These are phyloP conservation scores for Escallonia rubra DNA, from an alignment of 129 eudicot species.

Conservation along the genomic window DNA sequence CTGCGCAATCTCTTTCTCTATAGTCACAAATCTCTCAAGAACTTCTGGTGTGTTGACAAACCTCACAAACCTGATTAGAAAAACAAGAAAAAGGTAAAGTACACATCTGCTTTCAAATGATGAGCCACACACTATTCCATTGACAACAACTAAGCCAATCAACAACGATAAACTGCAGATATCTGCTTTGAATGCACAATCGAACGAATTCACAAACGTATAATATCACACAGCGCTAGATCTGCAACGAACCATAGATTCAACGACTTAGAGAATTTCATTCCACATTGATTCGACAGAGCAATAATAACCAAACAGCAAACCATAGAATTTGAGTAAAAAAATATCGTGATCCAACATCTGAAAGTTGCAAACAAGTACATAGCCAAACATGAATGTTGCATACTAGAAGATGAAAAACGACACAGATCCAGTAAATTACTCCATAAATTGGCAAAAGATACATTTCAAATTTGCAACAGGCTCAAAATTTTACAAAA, in stretches of 20 bases:
- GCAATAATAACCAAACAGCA: too few relatives aligned
- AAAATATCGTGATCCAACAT: too few relatives aligned
- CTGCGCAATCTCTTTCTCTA: conserved; percentile 69
- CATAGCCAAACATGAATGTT: neutral
- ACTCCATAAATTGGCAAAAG: neutral
- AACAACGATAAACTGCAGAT: neutral
- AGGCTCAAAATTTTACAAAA: neutral
- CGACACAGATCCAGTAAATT: neutral
- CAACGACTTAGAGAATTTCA: neutral
- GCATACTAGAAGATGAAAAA: neutral
- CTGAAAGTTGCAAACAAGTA: neutral
- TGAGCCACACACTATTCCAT: neutral
- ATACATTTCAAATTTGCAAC: neutral
- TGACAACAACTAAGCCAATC: neutral
- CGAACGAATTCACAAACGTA: neutral
- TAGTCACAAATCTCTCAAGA: conserved; percentile 68
- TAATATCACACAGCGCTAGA: neutral
- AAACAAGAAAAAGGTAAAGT: neutral
- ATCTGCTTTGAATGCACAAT: too few relatives aligned
- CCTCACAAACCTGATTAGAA: conserved; percentile 66
- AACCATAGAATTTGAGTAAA: too few relatives aligned
- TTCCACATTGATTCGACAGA: too few relatives aligned
- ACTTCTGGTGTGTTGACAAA: conserved; percentile 86
- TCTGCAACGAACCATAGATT: neutral
- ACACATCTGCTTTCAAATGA: neutral